phyloP scores from a whole-genome alignment of 192 early-diverging fungal genomes.

The Lobulomyces angularis region DNA sequence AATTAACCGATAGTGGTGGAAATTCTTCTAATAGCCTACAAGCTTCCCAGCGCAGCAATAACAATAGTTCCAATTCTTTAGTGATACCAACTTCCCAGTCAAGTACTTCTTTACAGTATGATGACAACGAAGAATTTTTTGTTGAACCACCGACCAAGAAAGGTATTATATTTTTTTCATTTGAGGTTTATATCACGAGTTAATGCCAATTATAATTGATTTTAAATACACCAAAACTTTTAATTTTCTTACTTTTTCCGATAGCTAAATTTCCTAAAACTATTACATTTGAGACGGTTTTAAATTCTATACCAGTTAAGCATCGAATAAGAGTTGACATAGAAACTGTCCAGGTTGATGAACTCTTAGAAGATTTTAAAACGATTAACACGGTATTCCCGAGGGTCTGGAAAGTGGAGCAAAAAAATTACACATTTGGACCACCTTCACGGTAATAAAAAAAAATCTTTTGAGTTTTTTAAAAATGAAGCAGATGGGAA shows the following conservation, averaged over 20 bases:
- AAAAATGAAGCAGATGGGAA: constrained; percentile 6
- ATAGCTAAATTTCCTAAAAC: constrained; percentile 1
- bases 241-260: background rate
- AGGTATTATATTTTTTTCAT: background rate
- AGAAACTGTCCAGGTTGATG: constrained; percentile 26
- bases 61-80: constrained; percentile 1
- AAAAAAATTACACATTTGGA: constrained; percentile 2
- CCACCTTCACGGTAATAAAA: background rate
- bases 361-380: constrained; percentile 31
- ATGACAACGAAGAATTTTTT: constrained; percentile 16
- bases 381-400: constrained; percentile 38
- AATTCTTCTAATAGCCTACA: background rate
- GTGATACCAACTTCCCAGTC: background rate
- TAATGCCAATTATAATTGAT: background rate
- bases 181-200: background rate
- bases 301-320: constrained; percentile 15
- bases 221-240: constrained; percentile 7
- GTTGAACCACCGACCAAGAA: constrained; percentile 3
- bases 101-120: constrained; percentile 4
- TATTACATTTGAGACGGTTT: constrained; percentile 20
- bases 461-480: background rate
- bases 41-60: constrained; percentile 9
- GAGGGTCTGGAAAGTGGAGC: constrained; percentile 1
- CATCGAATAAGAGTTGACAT: constrained; percentile 33
- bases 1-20: background rate